A percentile compares a stretch with the other conserved stretches of the same genome.
These are phyloP conservation scores for Scytalidium lignicola DNA, from an alignment of 2,329 filamentous ascomycete genomes.

Conservation along the genomic window DNA sequence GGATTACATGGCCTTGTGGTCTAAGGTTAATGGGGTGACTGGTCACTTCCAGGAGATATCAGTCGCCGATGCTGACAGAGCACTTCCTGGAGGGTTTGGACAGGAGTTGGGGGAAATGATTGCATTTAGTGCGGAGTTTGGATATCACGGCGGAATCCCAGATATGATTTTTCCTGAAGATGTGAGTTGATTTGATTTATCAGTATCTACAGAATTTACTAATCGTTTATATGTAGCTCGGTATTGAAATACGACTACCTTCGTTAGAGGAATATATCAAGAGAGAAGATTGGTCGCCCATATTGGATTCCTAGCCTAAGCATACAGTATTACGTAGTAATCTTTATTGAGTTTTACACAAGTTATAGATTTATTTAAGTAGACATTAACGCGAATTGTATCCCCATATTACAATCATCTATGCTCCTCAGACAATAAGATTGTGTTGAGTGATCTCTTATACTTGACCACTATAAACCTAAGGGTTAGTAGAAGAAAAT, in stretches of 20 bases:
- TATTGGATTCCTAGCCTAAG: too few relatives aligned
- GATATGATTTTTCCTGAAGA: slow-evolving; percentile 16
- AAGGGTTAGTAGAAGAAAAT: too few relatives aligned
- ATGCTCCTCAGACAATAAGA: too few relatives aligned
- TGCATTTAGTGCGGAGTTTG: slow-evolving; percentile 21
- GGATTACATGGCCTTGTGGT: slow-evolving; percentile 15
- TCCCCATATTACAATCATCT: too few relatives aligned
- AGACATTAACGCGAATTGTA: too few relatives aligned
- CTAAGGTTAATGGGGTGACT: slow-evolving; percentile 11
- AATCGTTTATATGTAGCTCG: slow-evolving; percentile 5
- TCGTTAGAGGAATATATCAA: slow-evolving; percentile 14
- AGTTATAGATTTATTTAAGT: too few relatives aligned
- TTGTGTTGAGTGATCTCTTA: too few relatives aligned
- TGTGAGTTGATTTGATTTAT: slow-evolving; percentile 6
- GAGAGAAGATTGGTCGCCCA: slow-evolving; percentile 12
- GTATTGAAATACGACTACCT: slow-evolving; percentile 6
- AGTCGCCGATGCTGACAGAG: slow-evolving; percentile 20
- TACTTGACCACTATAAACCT: too few relatives aligned
- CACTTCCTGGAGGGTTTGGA: slow-evolving; percentile 19
- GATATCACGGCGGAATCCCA: slow-evolving; percentile 31
- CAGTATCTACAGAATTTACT: background rate
- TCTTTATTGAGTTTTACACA: too few relatives aligned
- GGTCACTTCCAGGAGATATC: slow-evolving; percentile 8
- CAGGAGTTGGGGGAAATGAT: slow-evolving; percentile 30
- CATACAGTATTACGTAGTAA: too few relatives aligned